A percentile compares a stretch with the other conserved stretches of the same genome.
phyloP scores from a whole-genome alignment of 1,284 basidiomycete genomes.

The Apiotrichum veenhuisii region DNA sequence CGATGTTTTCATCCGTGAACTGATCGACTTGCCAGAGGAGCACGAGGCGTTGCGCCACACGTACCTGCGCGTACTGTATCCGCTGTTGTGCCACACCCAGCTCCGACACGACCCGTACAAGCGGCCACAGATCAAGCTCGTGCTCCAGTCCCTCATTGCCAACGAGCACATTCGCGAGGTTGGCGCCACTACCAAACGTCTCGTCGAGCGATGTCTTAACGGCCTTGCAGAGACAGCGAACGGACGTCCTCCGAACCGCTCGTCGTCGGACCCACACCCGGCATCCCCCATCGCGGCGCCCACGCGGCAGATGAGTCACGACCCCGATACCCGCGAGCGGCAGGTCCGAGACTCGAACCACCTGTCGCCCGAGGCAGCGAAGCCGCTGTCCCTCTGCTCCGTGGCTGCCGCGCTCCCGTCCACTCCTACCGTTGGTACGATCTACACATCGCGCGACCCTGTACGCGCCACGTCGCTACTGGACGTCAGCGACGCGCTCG shows the following conservation, averaged over 20 bases:
- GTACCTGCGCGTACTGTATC: conserved; percentile 92
- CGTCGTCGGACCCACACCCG: background rate
- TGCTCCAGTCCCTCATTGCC: conserved; percentile 73
- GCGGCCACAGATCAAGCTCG: conserved; percentile 76
- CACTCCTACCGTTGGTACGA: background rate
- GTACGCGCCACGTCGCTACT: conserved; percentile 38
- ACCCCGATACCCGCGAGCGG: background rate
- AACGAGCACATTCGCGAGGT: conserved; percentile 75
- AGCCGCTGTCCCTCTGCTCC: conserved; percentile 6
- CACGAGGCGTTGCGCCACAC: conserved; percentile 95
- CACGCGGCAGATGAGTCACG: background rate
- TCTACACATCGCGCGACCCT: conserved; percentile 22
- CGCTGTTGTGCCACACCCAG: conserved; percentile 91
- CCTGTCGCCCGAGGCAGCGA: conserved; percentile 10
- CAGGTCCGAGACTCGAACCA: background rate
- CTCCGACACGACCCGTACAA: conserved; percentile 83
- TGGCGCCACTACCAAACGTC: conserved; percentile 76
- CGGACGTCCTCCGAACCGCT: background rate
- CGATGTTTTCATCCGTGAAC: conserved; percentile 90
- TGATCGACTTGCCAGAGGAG: conserved; percentile 87
- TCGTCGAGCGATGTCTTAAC: conserved; percentile 92
- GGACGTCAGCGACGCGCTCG: conserved; percentile 36
- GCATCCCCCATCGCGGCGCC: background rate
- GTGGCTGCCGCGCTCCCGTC: conserved; percentile 9
- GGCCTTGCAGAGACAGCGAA: conserved; percentile 48